phyloP scores from a whole-genome alignment of 371 early-diverging fungal genomes.

The Mucor mucedo region DNA sequence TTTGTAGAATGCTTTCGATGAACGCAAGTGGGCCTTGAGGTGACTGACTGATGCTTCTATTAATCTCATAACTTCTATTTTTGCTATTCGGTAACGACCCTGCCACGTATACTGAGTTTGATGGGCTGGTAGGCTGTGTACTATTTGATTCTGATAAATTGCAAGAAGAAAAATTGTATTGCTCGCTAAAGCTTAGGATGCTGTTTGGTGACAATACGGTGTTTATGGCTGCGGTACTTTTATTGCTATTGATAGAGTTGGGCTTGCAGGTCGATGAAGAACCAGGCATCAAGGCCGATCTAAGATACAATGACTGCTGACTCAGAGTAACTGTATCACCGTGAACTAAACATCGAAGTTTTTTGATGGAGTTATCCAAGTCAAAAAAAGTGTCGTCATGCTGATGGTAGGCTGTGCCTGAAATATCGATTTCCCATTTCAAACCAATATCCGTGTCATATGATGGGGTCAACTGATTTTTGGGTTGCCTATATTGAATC shows the following conservation, averaged over 20 bases:
- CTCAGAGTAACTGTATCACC: neutral
- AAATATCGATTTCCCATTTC: neutral
- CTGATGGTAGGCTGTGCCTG: neutral
- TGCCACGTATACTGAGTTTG: neutral
- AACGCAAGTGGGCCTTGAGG: neutral
- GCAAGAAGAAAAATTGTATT: slow-evolving; percentile 6
- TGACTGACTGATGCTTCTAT: neutral
- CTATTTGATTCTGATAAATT: slow-evolving; percentile 12
- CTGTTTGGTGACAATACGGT: slow-evolving; percentile 3
- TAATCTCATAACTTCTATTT: neutral
- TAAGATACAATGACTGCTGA: slow-evolving; percentile 4
- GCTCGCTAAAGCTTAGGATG: neutral
- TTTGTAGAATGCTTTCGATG: neutral
- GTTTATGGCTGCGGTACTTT: neutral
- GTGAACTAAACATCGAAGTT: neutral
- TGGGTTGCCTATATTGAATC: neutral
- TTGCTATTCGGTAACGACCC: neutral
- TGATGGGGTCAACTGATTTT: neutral
- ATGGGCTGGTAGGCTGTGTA: slow-evolving; percentile 14
- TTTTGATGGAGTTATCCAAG: neutral
- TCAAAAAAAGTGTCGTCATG: neutral
- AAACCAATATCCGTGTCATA: neutral
- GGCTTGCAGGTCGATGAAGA: neutral
- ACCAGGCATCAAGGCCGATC: neutral
- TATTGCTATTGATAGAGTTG: neutral